Conservation (phyloP, 306 rosid genomes). For the Ormosia emarginata region DNA sequence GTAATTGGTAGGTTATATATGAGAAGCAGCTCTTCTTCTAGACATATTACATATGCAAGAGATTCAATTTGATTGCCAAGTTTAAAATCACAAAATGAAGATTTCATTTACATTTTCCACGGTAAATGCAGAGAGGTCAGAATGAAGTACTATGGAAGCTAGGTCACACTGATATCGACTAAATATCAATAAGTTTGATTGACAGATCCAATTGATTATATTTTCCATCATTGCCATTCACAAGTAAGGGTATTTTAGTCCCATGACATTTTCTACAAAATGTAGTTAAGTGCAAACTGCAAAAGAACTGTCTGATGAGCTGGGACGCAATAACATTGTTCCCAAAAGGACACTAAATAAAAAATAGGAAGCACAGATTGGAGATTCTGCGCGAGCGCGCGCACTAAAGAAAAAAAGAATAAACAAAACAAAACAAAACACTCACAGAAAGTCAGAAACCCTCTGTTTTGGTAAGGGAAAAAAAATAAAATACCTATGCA, state of each 20-base stretch:
- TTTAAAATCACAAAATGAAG: not conserved
- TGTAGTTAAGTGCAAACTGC: constrained; percentile 12
- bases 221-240: not conserved
- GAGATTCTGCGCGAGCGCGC: constrained; percentile 1
- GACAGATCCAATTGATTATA: not conserved
- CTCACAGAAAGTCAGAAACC: not conserved
- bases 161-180: not conserved
- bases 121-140: not conserved
- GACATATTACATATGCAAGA: not conserved
- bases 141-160: not conserved
- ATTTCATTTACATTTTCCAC: not conserved
- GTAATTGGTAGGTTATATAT: not conserved
- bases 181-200: not conserved
- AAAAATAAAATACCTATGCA: not conserved
- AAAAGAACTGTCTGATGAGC: constrained; percentile 30
- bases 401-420: too few species aligned
- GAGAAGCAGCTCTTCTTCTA: not conserved
- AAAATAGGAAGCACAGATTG: constrained; percentile 13
- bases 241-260: constrained; percentile 15
- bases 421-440: too few species aligned
- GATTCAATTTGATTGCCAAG: not conserved
- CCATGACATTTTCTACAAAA: not conserved
- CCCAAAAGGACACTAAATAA: constrained; percentile 17
- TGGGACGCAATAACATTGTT: constrained; percentile 26
- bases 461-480: not conserved